Base-by-base conservation (phyloP, 2,329 filamentous ascomycete species). In the Biscogniauxia sp. region DNA sequence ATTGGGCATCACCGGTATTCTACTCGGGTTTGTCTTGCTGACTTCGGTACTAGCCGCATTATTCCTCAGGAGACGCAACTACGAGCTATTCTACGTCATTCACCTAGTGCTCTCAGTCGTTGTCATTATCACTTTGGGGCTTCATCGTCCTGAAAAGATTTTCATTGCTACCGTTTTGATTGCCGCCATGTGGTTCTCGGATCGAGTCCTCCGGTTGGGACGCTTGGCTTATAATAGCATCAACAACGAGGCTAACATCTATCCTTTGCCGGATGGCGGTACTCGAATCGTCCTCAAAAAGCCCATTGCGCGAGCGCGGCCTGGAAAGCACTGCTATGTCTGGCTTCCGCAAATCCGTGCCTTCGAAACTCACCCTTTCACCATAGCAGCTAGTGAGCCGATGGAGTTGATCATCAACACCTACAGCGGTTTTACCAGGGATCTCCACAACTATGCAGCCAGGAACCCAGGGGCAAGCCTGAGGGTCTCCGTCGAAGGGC, bases 351-450 rank as follows among this genome's bases (percentile, higher is more conserved):
- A 75, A 4, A 79, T 89, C 54, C 81, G 86, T 9, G 65, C 76
- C 1, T 74, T 82, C 19, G 83, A 89, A 72, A 85, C 82, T 1
- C 87, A 90, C 63, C 86, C 86, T 0, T 89, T 89, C 65, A 88
- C 86, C 1, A 83, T 88, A 54, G 82, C 82, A 20, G 73, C 78
- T 20, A 78, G 77, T 17, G 72, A 80, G 32, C 81, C 83, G 0
- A 68, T 85, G 28, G 84, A 88, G 73, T 84, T 88, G 55, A 79
- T 88, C 20, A 79, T 88, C 56, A 79, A 81, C 54, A 80, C 84
- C 0, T 79, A 84, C 63, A 79, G 84, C 65, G 85, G 85, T 5
- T 88, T 88, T 69, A 88, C 85, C 0, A 75, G 76, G 11, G 79
- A 82, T 56, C 73, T 88, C 15, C 81, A 86, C 72, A 72, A 76